Base-by-base conservation (phyloP, 805 yeast species). In the Monosporozyma yasuniensis region DNA sequence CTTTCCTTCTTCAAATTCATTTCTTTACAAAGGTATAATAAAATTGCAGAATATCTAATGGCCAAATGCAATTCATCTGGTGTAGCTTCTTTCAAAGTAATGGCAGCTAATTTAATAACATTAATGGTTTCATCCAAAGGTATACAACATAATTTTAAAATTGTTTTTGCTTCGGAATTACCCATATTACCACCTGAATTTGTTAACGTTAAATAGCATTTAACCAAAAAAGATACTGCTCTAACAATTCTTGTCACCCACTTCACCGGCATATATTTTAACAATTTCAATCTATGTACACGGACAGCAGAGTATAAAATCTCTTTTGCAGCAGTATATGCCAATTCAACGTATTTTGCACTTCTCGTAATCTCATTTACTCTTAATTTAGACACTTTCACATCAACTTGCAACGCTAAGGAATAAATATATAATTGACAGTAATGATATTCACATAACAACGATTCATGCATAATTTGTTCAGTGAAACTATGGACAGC, bases 31-130 rank as follows among this genome's bases (percentile, higher is more conserved):
- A 87, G 70, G 57, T 81, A 86, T 80, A 84, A 75, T 57, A 87
- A 67, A 47, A 85, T 84, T 12, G 86, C 83, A 11, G 89, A 81
- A 60, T 87, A 87, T 46, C 95, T 70, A 0, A 87, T 80, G 63
- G 95, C 84, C 30, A 89, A 70, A 68, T 89, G 96, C 38, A 89
- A 70, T 55, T 87, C 95, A 67, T 89, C 96, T 0, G 96, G 96
- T 1, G 95, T 78, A 23, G 96, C 84, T 57, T 86, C 95, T 50
- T 88, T 68, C 37, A 89, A 67, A 0, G 84, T 81, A 14, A 80
- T 73, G 0, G 96, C 91, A 1, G 90, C 83, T 48, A 75, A 75
- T 53, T 82, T 85, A 48, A 89, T 79, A 38, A 81, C 75, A 23
- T 74, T 74, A 14, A 85, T 71, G 14, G 86, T 82, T 51, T 85